Percentiles rank a stretch among this genome's conserved stretches.
Conservation (phyloP, 2,329 filamentous ascomycete genomes). For the Bimuria novae-zelandiae region DNA sequence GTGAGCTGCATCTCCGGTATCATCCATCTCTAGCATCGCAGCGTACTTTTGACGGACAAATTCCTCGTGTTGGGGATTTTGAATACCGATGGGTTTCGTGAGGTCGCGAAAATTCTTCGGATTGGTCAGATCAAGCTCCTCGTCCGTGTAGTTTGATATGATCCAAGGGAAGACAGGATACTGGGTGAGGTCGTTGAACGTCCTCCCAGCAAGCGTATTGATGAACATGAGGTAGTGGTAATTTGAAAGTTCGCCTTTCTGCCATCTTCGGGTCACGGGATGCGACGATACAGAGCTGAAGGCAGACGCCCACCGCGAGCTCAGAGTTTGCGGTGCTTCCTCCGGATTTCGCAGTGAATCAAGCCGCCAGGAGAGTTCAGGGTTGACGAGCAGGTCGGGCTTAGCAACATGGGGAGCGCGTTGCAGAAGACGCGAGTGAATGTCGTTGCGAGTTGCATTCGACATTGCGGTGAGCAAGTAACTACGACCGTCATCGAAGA, state of each 20-base stretch:
- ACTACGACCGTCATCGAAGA: conserved; percentile 95
- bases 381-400: conserved; percentile 69
- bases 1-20: conserved; percentile 79
- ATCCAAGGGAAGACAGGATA: conserved; percentile 99
- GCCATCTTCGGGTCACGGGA: conserved; percentile 86
- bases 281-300: conserved; percentile 84
- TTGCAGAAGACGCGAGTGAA: conserved; percentile 74
- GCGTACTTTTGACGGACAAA: conserved; percentile 85
- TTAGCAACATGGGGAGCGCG: conserved; percentile 82
- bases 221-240: conserved; percentile 99
- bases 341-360: conserved; percentile 77
- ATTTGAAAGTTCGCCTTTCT: conserved; percentile 93
- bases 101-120: conserved; percentile 87
- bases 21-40: conserved; percentile 88
- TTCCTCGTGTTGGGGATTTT: conserved; percentile 73
- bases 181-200: conserved; percentile 97
- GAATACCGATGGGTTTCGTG: conserved; percentile 94
- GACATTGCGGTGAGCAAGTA: conserved; percentile 88
- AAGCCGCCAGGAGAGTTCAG: conserved; percentile 89
- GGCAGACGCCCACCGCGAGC: conserved; percentile 88
- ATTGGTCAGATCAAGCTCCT: conserved; percentile 84
- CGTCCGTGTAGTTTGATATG: conserved; percentile 91
- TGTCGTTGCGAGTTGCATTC: conserved; percentile 72
- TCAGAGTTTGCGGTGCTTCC: conserved; percentile 69
- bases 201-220: conserved; percentile 95